Evolutionary conservation across 306 rosid species (phyloP), one percentile per base, ranked within the genome.

Genomic region (Delonix regia): DNA sequence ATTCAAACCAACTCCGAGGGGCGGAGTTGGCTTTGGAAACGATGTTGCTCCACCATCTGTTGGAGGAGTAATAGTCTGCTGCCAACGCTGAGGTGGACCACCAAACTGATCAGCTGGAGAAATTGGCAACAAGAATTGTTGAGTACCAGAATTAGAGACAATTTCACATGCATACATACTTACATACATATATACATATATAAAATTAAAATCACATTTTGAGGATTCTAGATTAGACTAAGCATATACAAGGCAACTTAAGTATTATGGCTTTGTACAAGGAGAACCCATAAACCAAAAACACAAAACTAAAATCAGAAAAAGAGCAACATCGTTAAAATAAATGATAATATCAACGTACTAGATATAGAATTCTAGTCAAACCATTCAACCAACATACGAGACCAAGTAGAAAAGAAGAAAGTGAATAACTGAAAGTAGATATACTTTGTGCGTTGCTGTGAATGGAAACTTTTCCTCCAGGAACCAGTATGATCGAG

Each of bases 101-200:
- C 77, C 79, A 63, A 60, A 65, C 55, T 73, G 64, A 64, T 82
- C 91, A 77, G 66, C 89, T 86, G 84, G 39, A 74, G 59, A 85
- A 44, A 76, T 42, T 24, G 60, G 59, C 13, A 64, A 48, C 74
- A 61, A 71, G 2, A 67, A 41, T 56, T 9, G 42, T 72, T 71
- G 48, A 47, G 36, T 13, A 4, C 59, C 52, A 51, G 11, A 36
- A 41, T 22, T 14, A 61, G n/a, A 57, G 24, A 25, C 13, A 60
- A 33, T 77, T 76, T 76, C 38, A 62, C 68, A 38, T 21, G 16
- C 27, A 62, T 16, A 38, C 19, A 41, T 12, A 41, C n/a, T n/a
- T n/a, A n/a, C n/a, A n/a, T n/a, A n/a, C n/a, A n/a, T n/a, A n/a
- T n/a, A n/a, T n/a, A 21, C 27, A 62, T 16, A 38, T 14, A 41